Evolutionary conservation across 345 rosid genomes (phyloP).

Genomic region (Moricandia moricandioides): DNA sequence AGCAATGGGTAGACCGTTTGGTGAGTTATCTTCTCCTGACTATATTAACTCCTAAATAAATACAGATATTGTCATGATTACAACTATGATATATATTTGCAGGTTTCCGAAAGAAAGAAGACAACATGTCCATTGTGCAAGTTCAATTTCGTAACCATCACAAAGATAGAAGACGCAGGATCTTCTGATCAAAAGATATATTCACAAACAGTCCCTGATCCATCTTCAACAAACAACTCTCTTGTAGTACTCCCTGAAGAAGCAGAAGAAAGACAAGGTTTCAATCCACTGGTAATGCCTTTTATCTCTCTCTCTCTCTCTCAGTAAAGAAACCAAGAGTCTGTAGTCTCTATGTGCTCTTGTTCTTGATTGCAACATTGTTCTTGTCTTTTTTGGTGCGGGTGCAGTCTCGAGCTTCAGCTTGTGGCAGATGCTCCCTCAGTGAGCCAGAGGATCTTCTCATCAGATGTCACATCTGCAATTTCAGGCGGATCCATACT

Average conservation of each 20-base stretch:
- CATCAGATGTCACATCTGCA: constrained; percentile 65
- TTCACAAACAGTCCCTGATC: constrained; percentile 76
- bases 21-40: constrained; percentile 39
- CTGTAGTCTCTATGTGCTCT: neutral
- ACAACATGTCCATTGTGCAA: constrained; percentile 92
- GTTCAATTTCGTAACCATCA: constrained; percentile 61
- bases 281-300: constrained; percentile 49
- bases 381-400: neutral
- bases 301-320: neutral
- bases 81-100: neutral
- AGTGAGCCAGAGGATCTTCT: constrained; percentile 78
- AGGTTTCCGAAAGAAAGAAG: constrained; percentile 60
- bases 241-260: constrained; percentile 44
- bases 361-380: neutral
- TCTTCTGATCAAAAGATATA: constrained; percentile 86
- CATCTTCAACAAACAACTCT: constrained; percentile 42
- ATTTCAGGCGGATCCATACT: constrained; percentile 55
- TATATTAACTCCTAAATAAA: constrained; percentile 5
- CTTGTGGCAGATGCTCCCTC: constrained; percentile 54
- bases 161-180: constrained; percentile 69
- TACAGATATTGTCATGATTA: constrained; percentile 12
- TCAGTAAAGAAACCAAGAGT: neutral
- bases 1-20: constrained; percentile 75
- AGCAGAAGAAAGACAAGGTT: constrained; percentile 43
- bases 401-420: constrained; percentile 49